Base-by-base conservation (phyloP, 192 early-diverging fungal species). In the Helicostylum pulchrum region DNA sequence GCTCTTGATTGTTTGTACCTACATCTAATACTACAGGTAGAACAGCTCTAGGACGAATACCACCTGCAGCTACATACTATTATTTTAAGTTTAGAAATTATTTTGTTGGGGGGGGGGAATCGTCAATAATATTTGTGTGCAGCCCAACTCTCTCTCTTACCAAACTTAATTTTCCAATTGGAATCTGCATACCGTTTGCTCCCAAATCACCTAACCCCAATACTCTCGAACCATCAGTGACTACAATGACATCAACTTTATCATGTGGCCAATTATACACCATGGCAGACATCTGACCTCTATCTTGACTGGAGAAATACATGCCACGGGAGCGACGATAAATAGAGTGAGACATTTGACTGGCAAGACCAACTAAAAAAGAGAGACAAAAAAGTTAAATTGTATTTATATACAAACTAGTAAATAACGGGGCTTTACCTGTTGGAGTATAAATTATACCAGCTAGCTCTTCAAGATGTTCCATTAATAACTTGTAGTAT, bases 181-280 rank as follows among this genome's bases (percentile, higher is more conserved):
- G 90, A 62, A 98, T 98, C 51, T 93, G 92, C 85, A 95, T 91
- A 34, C 95, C 95, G 73, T 90, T 91, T 53, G 95, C 83, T 70
- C 95, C 95, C 51, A 93, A 84, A 77, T 97, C 95, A 59, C 95
- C 95, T 39, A 96, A 80, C 8, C 95, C 95, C 47, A 98, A 80
- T 63, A 98, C 94, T 43, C 92, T 84, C 21, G 87, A 90, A 44
- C 94, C 93, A 75, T 98, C 95, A 7, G 95, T 94, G 59, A 98
- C 89, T 43, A 98, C 95, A 21, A 88, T 83, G 49, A 93, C 69
- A 12, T 67, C 72, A 4, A 71, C 62, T 56, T 83, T 78, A 45
- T 85, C 83, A 32, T 79, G 78, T 48, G 82, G 77, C 83, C 92
- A 96, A 79, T 92, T 91, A 59, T 76, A 77, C 39, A 96, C 85